Evolutionary conservation across 257 asterid genomes (phyloP).

Genomic region (Echium plantagineum): DNA sequence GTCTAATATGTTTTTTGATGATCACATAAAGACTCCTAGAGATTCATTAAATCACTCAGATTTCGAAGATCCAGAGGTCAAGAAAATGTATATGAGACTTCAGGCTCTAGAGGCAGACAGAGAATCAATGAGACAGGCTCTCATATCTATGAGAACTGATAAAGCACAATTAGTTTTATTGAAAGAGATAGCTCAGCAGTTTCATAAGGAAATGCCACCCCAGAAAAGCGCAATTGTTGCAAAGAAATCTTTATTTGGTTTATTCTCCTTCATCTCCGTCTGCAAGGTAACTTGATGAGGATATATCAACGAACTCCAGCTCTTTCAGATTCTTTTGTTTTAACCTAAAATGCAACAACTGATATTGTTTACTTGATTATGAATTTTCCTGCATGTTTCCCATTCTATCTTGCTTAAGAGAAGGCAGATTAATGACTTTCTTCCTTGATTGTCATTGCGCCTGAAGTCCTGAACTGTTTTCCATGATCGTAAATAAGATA

Average conservation of each 20-base stretch:
- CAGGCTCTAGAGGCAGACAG: conserved; percentile 97
- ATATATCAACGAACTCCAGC: no score
- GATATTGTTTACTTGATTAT: no score
- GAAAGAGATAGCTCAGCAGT: conserved; percentile 90
- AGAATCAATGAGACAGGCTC: conserved; percentile 90
- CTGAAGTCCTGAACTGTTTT: no score
- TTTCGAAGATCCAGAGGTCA: conserved; percentile 54
- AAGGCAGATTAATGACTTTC: no score
- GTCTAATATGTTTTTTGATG: conserved; percentile 36
- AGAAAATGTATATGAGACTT: conserved; percentile 75
- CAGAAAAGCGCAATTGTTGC: conserved; percentile 34
- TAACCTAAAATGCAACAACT: no score
- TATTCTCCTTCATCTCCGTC: conserved; percentile 42
- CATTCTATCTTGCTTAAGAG: no score
- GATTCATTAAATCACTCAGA: conserved; percentile 28
- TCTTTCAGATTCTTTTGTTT: no score
- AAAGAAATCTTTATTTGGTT: conserved; percentile 37
- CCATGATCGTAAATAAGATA: not conserved
- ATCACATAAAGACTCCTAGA: conserved; percentile 41
- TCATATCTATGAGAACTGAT: conserved; percentile 72
- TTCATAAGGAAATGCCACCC: conserved; percentile 65
- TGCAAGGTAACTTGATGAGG: conserved; percentile 46
- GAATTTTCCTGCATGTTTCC: no score
- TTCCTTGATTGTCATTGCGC: no score
- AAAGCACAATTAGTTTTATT: conserved; percentile 73